Base-by-base conservation (phyloP, 2,329 filamentous ascomycete species). In the Beauveria rudraprayagi region DNA sequence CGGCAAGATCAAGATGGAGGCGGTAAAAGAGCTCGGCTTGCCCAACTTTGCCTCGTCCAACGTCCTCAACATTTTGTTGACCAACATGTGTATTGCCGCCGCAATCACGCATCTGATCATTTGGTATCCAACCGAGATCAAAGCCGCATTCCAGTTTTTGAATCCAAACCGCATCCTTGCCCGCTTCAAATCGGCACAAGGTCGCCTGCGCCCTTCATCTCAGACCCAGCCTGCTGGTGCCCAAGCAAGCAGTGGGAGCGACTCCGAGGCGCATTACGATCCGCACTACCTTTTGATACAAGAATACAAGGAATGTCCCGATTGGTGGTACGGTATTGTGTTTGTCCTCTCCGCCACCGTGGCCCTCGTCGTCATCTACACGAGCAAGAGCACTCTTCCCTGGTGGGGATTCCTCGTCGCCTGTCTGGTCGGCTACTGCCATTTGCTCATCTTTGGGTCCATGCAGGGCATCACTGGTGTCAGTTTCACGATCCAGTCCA, bases 81-180 rank as follows among this genome's bases (percentile, higher is more conserved):
- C 72, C 4, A 81, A 81, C 63, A 72, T 79, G 64, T 77, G 73
- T 3, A 69, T 79, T 26, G 80, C 78, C 3, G 78, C 80, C 2
- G 75, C 76, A 0, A 68, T 82, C 19, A 70, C 62, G 5, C 66
- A 67, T 43, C 56, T 67, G 37, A 46, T 64, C 46, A 57, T 37
- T n/a, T 69, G 67, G 67, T 67, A 71, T 59, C 67, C 64, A 2
- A 34, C 40, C 2, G 68, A 68, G 22, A 9, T 70, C 22, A 66
- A 63, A 6, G 54, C 63, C 1, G 68, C 66, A 16, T 68, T 64
- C 60, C 50, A n/a, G 0, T 68, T 62, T 24, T 28, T 65, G 19
- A 37, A 43, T 30, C 56, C 56, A 5, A 51, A 44, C 6, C 51
- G 51, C 30, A 19, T 61, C 2, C n/a, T 48, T 1, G 54, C 41